Percentiles rank a stretch among this genome's conserved stretches.
Evolutionary conservation across 441 rosid species (phyloP).

Genomic region (Biscutella laevigata): DNA sequence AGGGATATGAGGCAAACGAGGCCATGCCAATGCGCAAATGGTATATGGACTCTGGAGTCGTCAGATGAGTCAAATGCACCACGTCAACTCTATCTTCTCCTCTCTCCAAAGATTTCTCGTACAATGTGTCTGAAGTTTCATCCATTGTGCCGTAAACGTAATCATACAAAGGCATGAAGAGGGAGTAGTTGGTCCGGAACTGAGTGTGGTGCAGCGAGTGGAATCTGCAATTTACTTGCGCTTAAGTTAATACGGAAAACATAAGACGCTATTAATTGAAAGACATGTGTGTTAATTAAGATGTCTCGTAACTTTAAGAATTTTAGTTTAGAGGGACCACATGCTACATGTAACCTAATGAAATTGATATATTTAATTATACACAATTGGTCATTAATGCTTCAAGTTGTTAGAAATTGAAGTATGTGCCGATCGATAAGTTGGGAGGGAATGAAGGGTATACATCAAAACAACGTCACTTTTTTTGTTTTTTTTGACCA

Average conservation of each 20-base stretch:
- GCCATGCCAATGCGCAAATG: constrained; percentile 27
- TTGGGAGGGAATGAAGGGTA: too few species aligned
- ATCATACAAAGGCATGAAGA: constrained; percentile 31
- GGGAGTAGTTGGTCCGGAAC: constrained; percentile 28
- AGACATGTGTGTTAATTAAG: too few species aligned
- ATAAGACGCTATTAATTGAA: neutral
- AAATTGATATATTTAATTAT: neutral
- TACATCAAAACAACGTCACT: too few species aligned
- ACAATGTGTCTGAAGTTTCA: constrained; percentile 6
- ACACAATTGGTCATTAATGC: too few species aligned
- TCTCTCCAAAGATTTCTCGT: constrained; percentile 22
- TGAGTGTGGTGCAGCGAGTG: constrained; percentile 29
- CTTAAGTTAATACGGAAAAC: neutral
- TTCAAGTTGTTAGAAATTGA: neutral
- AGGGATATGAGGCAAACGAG: constrained; percentile 26
- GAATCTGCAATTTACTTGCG: constrained; percentile 9
- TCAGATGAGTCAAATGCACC: constrained; percentile 23
- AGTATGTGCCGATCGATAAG: constrained; percentile 5
- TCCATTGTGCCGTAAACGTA: constrained; percentile 27
- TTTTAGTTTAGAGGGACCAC: neutral
- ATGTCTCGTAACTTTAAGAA: too few species aligned
- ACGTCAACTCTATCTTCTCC: constrained; percentile 23
- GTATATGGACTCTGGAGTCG: constrained; percentile 30
- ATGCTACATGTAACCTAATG: neutral
- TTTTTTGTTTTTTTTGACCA: too few species aligned